Evolutionary conservation across 1,139 yeast species (phyloP), one percentile per base, ranked within the genome.

Genomic region (Suhomyces wounanorum): DNA sequence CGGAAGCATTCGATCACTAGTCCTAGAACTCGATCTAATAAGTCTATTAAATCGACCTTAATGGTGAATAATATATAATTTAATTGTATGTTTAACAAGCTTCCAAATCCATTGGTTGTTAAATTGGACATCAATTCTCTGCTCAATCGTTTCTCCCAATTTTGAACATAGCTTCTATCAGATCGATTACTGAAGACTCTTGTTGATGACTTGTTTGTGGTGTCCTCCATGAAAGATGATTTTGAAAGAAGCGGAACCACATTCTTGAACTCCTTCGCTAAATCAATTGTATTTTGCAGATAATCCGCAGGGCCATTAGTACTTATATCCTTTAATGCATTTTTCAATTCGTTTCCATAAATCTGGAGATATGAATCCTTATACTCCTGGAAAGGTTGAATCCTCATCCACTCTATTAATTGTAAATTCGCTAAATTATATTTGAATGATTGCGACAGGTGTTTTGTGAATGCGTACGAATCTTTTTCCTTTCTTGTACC

Each of bases 331-430:
- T 47, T 43, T 47, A 58, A 47, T 42, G 54, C 57, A 9, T 52
- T 50, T 36, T 52, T 33, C 38, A 55, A 54, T 11, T 53, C 55
- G 31, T 49, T 37, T n/a, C 45, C 52, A 26, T 51, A 51, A 17
- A 40, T 18, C 18, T 43, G 43, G 33, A 51, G 49, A 43, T 55
- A 70, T 3, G 65, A 57, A 43, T 67, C 70, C 37, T 68, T 62
- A 47, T 72, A 68, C 51, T 69, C 69, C 14, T 60, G 57, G 50
- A 74, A 73, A 0, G 80, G 80, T 37, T 66, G 63, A 14, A 75
- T 51, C 23, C 63, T 61, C 62, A 74, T 66, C 81, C 81, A 77
- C 52, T 74, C 73, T 8, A 64, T 57, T n/a, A 74, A 57, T 52
- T 74, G 78, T 4, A 66, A 51, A 40, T 66, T 59, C 1, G 68